These are phyloP conservation scores for Teratosphaeria zuluensis DNA, from an alignment of 2,329 filamentous ascomycete species.

Conservation along the genomic window DNA sequence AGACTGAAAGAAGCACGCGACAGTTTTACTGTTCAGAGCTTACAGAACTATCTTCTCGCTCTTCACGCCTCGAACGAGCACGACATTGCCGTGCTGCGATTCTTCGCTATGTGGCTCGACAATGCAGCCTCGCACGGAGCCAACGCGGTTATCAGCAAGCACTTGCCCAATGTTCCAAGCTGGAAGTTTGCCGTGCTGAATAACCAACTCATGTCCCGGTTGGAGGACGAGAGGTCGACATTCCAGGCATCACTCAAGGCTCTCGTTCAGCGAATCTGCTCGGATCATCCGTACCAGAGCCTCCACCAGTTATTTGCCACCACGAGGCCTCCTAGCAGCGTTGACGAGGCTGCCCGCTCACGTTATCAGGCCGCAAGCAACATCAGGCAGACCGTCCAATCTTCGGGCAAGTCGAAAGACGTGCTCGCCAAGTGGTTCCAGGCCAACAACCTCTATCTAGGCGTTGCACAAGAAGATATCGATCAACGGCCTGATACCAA, in stretches of 20 bases:
- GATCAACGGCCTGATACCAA: constrained; percentile 32
- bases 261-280: constrained; percentile 74
- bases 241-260: constrained; percentile 71
- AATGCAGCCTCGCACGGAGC: constrained; percentile 65
- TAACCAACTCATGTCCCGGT: constrained; percentile 91
- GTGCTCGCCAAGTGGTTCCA: constrained; percentile 66
- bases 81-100: constrained; percentile 81
- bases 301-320: constrained; percentile 95
- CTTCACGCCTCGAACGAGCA: constrained; percentile 78
- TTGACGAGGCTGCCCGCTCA: constrained; percentile 65
- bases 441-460: constrained; percentile 57
- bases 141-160: constrained; percentile 63
- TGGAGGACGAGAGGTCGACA: constrained; percentile 57
- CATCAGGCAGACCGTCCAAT: constrained; percentile 53
- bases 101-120: constrained; percentile 90
- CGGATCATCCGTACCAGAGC: constrained; percentile 89
- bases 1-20: constrained; percentile 66
- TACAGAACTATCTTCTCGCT: constrained; percentile 87
- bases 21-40: constrained; percentile 74
- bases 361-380: constrained; percentile 63
- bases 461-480: constrained; percentile 54
- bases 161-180: constrained; percentile 68
- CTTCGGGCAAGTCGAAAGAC: constrained; percentile 39
- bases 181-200: constrained; percentile 87
- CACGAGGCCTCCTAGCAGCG: constrained; percentile 40